Percentiles rank a stretch among this genome's conserved stretches.
Conservation (phyloP, 2,329 filamentous ascomycete genomes). For the Microsporum canis region DNA sequence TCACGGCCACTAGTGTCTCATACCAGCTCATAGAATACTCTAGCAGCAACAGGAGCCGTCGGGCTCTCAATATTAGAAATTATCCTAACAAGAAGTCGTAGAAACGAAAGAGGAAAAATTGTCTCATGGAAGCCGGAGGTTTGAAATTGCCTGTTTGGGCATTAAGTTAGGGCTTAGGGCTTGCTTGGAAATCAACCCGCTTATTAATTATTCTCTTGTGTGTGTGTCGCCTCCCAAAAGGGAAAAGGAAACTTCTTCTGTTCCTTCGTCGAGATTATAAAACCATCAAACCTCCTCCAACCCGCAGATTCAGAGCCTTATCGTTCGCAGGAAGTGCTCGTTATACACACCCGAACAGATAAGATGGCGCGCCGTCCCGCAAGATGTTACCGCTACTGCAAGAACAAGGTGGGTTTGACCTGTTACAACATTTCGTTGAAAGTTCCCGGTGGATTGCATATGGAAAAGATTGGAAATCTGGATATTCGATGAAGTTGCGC, state of each 20-base stretch:
- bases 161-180: constrained; percentile 32
- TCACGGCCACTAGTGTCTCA: too few relatives aligned
- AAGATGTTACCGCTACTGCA: constrained; percentile 99
- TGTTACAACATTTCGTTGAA: not conserved
- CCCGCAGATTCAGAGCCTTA: constrained; percentile 17
- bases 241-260: constrained; percentile 7
- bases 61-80: not conserved
- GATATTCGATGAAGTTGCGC: not conserved
- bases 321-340: constrained; percentile 39
- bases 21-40: not conserved
- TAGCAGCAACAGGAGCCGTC: not conserved
- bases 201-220: constrained; percentile 6
- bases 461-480: not conserved
- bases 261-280: constrained; percentile 23
- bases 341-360: constrained; percentile 44
- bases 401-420: constrained; percentile 81
- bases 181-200: constrained; percentile 28
- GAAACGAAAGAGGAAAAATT: too few relatives aligned
- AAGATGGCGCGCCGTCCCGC: constrained; percentile 99
- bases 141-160: constrained; percentile 1
- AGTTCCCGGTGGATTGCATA: not conserved
- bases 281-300: constrained; percentile 25
- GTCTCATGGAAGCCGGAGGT: not conserved
- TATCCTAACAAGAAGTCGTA: not conserved
- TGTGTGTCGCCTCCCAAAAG: not conserved